Base-by-base conservation (phyloP, 2,329 filamentous ascomycete genomes). In the Rutstroemia sp. region DNA sequence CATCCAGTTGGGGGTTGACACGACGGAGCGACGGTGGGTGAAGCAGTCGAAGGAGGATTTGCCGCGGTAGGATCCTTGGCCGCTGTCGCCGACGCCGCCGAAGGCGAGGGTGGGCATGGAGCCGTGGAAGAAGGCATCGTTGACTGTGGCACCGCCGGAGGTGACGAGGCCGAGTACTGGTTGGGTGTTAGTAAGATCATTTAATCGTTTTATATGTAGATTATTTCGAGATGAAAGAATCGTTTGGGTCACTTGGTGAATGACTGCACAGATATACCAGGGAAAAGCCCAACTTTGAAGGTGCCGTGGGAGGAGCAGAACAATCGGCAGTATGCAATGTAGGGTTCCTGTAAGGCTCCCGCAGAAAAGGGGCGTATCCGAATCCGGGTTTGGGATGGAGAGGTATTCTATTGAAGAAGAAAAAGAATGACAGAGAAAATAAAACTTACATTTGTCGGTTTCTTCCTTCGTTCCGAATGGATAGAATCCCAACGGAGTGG, bases 381-480 rank as follows among this genome's bases (percentile, higher is more conserved):
- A 16, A 34, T 25, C 8, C 17, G 10, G 16, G 5, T 14, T 17
- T 38, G 5, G 8, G 9, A 23, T 1, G 45, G 19, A 47, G 30
- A 5, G 30, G 3, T 34, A 14, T 2, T 34, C 10, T 34, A 34
- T 34, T 34, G 30, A 34, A 34, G 30, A 3, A 34, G 14, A 10
- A 14, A 34, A 3, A 34, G 14, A 34, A 9, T 27, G 12, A 17
- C 16, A 17, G n/a, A 25, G 47, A 25, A 21, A n/a, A 30, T 45
- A 38, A 34, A 36, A 67, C 77, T 65, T 75, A 89, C 87, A 77
- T 69, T 87, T 87, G 30, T 87, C 78, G 47, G 86, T 88, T 69
- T 96, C 92, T 3, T 76, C 76, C 65, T 90, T 88, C 60, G 78
- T 87, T 54, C 92, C 92, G 72, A 97, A 97, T 5, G 88, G 82